Percentiles rank a stretch among this genome's conserved stretches.
phyloP scores from a whole-genome alignment of 106 monocot species.

The Iris macrosiphon region DNA sequence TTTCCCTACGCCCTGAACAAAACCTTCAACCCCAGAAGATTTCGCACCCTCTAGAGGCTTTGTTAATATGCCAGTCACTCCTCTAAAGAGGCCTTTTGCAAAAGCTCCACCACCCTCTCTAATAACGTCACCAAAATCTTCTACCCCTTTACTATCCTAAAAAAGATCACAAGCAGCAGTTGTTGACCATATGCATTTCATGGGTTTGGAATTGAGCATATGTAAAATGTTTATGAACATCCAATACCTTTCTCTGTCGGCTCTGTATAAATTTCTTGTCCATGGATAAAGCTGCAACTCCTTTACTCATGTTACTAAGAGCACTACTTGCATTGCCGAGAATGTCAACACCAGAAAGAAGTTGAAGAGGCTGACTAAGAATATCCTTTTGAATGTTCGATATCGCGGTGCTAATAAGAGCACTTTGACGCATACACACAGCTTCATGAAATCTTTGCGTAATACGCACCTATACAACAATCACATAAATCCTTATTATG shows the following conservation, averaged over 20 bases:
- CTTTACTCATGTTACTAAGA: slow-evolving; percentile 96
- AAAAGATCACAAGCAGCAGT: slow-evolving; percentile 11
- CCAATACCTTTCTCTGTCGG: slow-evolving; percentile 67
- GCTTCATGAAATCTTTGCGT: slow-evolving; percentile 69
- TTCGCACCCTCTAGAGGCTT: slow-evolving; percentile 98
- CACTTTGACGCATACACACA: slow-evolving; percentile 81
- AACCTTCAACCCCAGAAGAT: slow-evolving; percentile 93
- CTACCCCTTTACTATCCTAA: slow-evolving; percentile 93
- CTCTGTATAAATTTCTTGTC: slow-evolving; percentile 97
- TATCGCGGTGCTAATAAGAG: slow-evolving; percentile 61
- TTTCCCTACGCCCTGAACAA: slow-evolving; percentile 96
- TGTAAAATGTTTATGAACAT: not conserved
- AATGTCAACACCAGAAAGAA: slow-evolving; percentile 96
- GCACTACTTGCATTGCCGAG: slow-evolving; percentile 97
- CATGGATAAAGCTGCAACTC: slow-evolving; percentile 91
- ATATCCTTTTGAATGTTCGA: slow-evolving; percentile 90
- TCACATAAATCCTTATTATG: no score
- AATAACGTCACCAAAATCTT: slow-evolving; percentile 91
- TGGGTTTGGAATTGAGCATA: not conserved
- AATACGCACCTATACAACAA: slow-evolving; percentile 77
- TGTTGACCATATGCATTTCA: not conserved
- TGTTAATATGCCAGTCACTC: slow-evolving; percentile 91
- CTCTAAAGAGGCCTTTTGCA: slow-evolving; percentile 92
- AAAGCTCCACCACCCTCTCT: slow-evolving; percentile 94
- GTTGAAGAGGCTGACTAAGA: slow-evolving; percentile 85